Percentiles rank a stretch among this genome's conserved stretches.
These are phyloP conservation scores for Candida xiaguanensis DNA, from an alignment of 805 yeast genomes.

Conservation along the genomic window DNA sequence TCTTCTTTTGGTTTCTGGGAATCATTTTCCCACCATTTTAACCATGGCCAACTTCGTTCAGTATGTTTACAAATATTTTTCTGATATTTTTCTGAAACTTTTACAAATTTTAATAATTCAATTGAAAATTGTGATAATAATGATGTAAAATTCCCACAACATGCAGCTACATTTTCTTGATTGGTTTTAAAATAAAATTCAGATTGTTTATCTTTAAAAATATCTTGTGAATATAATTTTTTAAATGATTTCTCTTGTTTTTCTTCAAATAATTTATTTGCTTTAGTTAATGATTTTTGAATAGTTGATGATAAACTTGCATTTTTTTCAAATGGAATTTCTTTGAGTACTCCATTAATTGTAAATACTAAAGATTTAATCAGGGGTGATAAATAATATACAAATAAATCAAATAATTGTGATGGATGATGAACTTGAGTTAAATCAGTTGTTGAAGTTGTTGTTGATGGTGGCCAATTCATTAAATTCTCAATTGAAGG, in stretches of 20 bases:
- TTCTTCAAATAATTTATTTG: conserved; percentile 51
- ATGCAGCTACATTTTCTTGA: conserved; percentile 79
- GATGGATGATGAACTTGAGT: conserved; percentile 23
- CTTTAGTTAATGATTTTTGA: conserved; percentile 43
- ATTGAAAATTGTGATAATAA: conserved; percentile 59
- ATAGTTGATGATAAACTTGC: conserved; percentile 32
- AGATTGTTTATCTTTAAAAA: conserved; percentile 33
- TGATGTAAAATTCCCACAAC: conserved; percentile 76
- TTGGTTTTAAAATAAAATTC: conserved; percentile 45
- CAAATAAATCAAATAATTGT: conserved; percentile 63
- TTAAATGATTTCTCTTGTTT: conserved; percentile 58
- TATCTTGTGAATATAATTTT: conserved; percentile 52
- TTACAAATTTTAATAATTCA: conserved; percentile 50
- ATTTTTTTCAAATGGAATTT: conserved; percentile 50
- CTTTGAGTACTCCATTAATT: conserved; percentile 55
- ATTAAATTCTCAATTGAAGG: conserved; percentile 27
- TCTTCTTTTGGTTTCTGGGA: conserved; percentile 4
- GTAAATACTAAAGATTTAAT: conserved; percentile 64
- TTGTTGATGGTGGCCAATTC: conserved; percentile 12
- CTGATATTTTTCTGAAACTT: conserved; percentile 40
- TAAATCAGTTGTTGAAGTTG: background rate
- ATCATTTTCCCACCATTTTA: conserved; percentile 46
- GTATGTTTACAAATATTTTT: conserved; percentile 12
- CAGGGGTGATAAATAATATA: conserved; percentile 68
- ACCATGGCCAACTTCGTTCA: conserved; percentile 47